Base-by-base conservation (phyloP, 2,329 filamentous ascomycete species). In the Sphaceloma murrayae region DNA sequence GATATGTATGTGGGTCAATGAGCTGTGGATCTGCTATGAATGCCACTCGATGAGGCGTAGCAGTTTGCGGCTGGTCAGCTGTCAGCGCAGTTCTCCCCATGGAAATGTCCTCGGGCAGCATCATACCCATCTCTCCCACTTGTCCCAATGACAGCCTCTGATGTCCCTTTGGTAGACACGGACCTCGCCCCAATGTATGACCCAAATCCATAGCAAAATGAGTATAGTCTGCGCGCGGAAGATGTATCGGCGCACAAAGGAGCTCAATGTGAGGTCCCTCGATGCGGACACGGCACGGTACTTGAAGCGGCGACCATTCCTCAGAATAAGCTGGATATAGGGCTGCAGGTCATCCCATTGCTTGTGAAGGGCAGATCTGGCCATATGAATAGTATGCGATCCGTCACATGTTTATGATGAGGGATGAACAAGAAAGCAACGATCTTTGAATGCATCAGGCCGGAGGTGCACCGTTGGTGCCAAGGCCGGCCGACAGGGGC, bases 1-100 rank as follows among this genome's bases (percentile, higher is more conserved):
- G 85, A 57, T 95, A 95, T n/a, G 87, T 93, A 62, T 95, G 85
- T 45, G 87, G 85, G 62, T 95, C 88, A 57, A 91, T 86, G 47
- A 95, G 74, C 61, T 95, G 88, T 32, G 88, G 88, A 58, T 95
- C 88, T 49, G 88, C 86, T 52, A 95, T 72, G 59, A 95, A 80
- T 54, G 85, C 72, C 53, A 94, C 73, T 58, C 80, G 85, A 61
- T 96, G 88, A 19, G 91, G 91, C 24, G 74, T 77, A 40, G 88
- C 82, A 53, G 73, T 78, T 55, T 74, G 65, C 43, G 87, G 85
- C 91, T 94, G 57, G 27, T 27, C 46, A 22, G 30, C 19, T 58
- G 56, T 42, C 52, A 11, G 22, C 13, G 21, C 21, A 30, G 24
- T 11, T 24, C n/a, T n/a, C n/a, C n/a, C n/a, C 3, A 22, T 33